Evolutionary conservation across 768 basidiomycete species (phyloP), one percentile per base, ranked within the genome.

Genomic region (Pulveroboletus ravenelii): DNA sequence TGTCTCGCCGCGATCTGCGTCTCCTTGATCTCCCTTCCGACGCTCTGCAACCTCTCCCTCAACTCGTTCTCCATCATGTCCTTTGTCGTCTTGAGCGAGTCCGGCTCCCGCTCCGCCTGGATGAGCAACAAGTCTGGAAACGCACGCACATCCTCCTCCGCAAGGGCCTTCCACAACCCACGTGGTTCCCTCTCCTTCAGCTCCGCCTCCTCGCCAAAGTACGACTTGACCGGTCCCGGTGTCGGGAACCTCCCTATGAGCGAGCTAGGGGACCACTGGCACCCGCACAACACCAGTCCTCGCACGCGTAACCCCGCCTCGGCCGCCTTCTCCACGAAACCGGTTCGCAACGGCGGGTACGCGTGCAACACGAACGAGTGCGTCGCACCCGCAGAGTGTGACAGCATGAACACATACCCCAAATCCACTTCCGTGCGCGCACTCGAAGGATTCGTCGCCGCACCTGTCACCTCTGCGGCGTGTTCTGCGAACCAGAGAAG

Each of bases 311-410:
- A 14, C 13, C 59, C 59, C 36, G 48, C 41, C 42, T 35, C 73
- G 43, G 41, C 47, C 37, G 27, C 37, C 31, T 10, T 48, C 62
- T 52, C n/a, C 67, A 57, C 35, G 73, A 58, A 15, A 79, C 64
- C 34, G 62, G 65, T 1, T 67, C 69, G 46, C 40, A 63, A 29
- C 18, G 62, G 51, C 6, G 54, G 31, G 27, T 75, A 56, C 37
- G 77, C 57, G 4, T 79, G 61, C 45, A 78, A 53, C 15, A 81
- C 75, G 5, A 75, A 65, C 38, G 74, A 57, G 59, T 81, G 78
- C 25, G 70, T 65, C 1, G 78, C 79, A 1, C 85, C 85, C 0
- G 81, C 83, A 1, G 84, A 85, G 63, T 87, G 84, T 0, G 76
- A 80, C 64, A 80, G 68, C 36, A 85, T 41, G 55, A 77, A 76